Evolutionary conservation across 805 yeast genomes (phyloP), one percentile per base, ranked within the genome.

Genomic region (Starmerella sirachaensis): DNA sequence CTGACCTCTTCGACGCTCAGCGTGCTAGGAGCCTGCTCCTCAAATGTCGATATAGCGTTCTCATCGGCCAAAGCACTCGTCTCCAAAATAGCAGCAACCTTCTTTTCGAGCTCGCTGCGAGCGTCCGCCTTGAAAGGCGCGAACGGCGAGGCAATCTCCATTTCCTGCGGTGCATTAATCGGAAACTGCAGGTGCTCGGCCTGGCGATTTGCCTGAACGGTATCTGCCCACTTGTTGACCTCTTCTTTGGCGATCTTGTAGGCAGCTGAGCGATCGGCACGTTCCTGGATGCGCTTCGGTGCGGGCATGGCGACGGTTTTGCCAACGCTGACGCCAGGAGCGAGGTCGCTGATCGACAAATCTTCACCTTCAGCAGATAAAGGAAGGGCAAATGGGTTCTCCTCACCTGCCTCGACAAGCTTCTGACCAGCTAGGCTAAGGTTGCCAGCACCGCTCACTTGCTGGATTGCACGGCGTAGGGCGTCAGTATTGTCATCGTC

Each of bases 141-240:
- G 49, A 78, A 78, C 2, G 80, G 68, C 1, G 81, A 65, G 1
- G 75, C 67, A 28, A 66, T 65, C 33, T 65, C 69, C 32, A 33
- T 18, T 31, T 64, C 62, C 1, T 57, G 51, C 12, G 60, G 58
- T 3, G 68, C 65, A 35, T 71, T 68, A 51, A 78, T 54, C 13
- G 94, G 91, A 57, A 88, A 88, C 38, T 72, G 68, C 35, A 91
- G 61, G 40, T 80, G 85, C 52, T 86, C 96, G 1, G 94, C 91
- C 43, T 75, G 73, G 49, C 94, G 73, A 50, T 82, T 80, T 40
- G 72, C 70, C 44, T 74, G 74, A 18, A 91, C 83, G 1, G 78
- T 72, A 35, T 85, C 94, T 38, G 76, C 72, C 97, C 98, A 91
- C 58, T 78, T 80, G 42, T 74, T 68, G 5, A 88, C 81, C 55